These are phyloP conservation scores for Vanderwaltozyma polyspora DNA, from an alignment of 805 yeast species.

Conservation along the genomic window DNA sequence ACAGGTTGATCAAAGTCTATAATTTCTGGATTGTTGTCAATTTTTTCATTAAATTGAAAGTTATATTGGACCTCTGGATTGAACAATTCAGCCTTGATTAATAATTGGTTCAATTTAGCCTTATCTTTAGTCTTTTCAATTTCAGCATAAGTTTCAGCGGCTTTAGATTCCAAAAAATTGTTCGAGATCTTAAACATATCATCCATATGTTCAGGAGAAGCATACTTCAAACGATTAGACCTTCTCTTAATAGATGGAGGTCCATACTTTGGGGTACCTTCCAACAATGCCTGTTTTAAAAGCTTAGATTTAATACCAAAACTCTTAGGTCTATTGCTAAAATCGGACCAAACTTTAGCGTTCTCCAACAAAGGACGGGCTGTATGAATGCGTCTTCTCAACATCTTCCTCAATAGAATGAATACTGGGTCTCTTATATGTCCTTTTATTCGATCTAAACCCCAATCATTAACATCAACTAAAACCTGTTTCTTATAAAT, in stretches of 20 bases:
- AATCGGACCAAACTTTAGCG: slow-evolving; percentile 23
- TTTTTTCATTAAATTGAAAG: slow-evolving; percentile 33
- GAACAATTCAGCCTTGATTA: slow-evolving; percentile 52
- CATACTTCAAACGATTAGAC: slow-evolving; percentile 40
- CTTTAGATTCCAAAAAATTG: slow-evolving; percentile 39
- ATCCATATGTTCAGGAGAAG: slow-evolving; percentile 57
- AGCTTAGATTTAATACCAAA: slow-evolving; percentile 19
- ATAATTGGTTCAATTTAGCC: slow-evolving; percentile 25
- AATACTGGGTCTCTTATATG: not conserved
- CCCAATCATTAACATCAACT: no score
- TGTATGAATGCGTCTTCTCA: slow-evolving; percentile 16
- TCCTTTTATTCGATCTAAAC: no score
- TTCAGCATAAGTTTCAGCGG: slow-evolving; percentile 29
- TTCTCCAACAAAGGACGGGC: slow-evolving; percentile 6
- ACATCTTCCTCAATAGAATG: slow-evolving; percentile 6
- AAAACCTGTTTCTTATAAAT: no score
- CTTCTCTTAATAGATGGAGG: slow-evolving; percentile 41
- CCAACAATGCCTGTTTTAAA: slow-evolving; percentile 24
- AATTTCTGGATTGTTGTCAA: slow-evolving; percentile 30
- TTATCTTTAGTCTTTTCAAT: slow-evolving; percentile 17
- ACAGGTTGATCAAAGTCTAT: slow-evolving; percentile 68
- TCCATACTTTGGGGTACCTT: slow-evolving; percentile 32
- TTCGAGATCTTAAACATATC: slow-evolving; percentile 66
- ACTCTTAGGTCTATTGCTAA: slow-evolving; percentile 16
- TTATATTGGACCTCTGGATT: slow-evolving; percentile 84